These are phyloP conservation scores for Malassezia equina DNA, from an alignment of 1,284 basidiomycete genomes.

Conservation along the genomic window DNA sequence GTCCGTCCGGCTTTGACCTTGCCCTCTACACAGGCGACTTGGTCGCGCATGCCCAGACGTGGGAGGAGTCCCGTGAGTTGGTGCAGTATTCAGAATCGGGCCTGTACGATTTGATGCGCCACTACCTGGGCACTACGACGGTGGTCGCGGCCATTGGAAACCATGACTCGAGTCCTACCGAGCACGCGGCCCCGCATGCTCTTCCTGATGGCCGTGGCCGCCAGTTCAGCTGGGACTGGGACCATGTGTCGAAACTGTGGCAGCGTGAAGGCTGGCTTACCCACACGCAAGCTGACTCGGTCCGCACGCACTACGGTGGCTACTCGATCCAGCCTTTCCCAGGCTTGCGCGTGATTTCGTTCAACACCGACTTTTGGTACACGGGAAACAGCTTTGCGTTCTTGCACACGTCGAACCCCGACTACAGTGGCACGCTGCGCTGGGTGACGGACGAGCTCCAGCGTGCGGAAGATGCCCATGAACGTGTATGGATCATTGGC, in stretches of 20 bases:
- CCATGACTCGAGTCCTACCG: slow-evolving; percentile 37
- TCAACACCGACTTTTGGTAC: slow-evolving; percentile 59
- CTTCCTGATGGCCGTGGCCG: slow-evolving; percentile 30
- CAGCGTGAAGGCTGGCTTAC: slow-evolving; percentile 59
- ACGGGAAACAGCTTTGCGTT: slow-evolving; percentile 59
- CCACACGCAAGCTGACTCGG: slow-evolving; percentile 55
- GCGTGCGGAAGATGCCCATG: slow-evolving; percentile 26
- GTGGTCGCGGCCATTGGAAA: slow-evolving; percentile 42
- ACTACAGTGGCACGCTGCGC: slow-evolving; percentile 63
- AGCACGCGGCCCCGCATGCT: slow-evolving; percentile 24
- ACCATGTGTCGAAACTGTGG: slow-evolving; percentile 23
- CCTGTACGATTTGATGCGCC: slow-evolving; percentile 31
- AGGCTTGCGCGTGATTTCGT: slow-evolving; percentile 62
- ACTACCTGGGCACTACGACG: slow-evolving; percentile 30
- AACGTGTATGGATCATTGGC: slow-evolving; percentile 63
- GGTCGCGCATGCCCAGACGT: slow-evolving; percentile 51
- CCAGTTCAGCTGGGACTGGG: slow-evolving; percentile 42
- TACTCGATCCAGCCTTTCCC: slow-evolving; percentile 62
- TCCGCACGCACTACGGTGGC: slow-evolving; percentile 62
- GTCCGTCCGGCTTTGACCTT: slow-evolving; percentile 57
- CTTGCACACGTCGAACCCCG: slow-evolving; percentile 62
- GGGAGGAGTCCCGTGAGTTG: slow-evolving; percentile 34
- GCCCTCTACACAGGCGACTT: slow-evolving; percentile 67
- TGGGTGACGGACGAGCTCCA: slow-evolving; percentile 71
- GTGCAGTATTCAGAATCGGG: slow-evolving; percentile 38